phyloP scores from a whole-genome alignment of 345 rosid genomes.

The Anastatica hierochuntica region DNA sequence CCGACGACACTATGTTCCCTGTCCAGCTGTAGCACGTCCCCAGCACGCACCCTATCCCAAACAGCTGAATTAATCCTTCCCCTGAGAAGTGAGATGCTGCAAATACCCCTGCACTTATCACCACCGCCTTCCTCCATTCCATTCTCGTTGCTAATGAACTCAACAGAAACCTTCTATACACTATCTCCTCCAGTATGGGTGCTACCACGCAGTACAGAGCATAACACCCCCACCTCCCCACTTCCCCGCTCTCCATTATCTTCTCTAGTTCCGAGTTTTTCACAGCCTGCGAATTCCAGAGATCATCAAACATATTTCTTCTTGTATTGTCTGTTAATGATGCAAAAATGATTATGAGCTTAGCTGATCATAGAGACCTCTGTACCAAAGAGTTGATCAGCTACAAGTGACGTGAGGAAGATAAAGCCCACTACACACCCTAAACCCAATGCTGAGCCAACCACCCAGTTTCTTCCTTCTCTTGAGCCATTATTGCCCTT shows the following conservation, averaged over 20 bases:
- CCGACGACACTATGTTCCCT: conserved; percentile 51
- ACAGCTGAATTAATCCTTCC: conserved; percentile 50
- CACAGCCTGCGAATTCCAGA: conserved; percentile 45
- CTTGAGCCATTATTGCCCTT: conserved; percentile 11
- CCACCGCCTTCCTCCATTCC: conserved; percentile 52
- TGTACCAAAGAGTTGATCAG: conserved; percentile 33
- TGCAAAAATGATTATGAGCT: too few relatives aligned
- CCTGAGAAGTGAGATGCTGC: conserved; percentile 73
- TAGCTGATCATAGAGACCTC: too few relatives aligned
- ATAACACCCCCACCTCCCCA: conserved; percentile 42
- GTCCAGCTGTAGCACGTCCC: conserved; percentile 75
- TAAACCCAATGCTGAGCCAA: conserved; percentile 58
- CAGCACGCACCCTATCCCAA: conserved; percentile 56
- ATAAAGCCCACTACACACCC: conserved; percentile 41
- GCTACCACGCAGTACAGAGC: conserved; percentile 52
- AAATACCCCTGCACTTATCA: conserved; percentile 56
- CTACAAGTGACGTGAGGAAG: conserved; percentile 41
- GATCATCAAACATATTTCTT: background rate
- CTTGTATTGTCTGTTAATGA: too few relatives aligned
- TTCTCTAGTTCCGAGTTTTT: conserved; percentile 41
- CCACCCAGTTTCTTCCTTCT: conserved; percentile 46
- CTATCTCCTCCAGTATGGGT: conserved; percentile 63
- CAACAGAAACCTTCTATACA: conserved; percentile 76
- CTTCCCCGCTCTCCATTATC: conserved; percentile 44
- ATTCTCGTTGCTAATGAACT: conserved; percentile 44